Evolutionary conservation across 768 basidiomycete genomes (phyloP).

Genomic region (Mycena metata): DNA sequence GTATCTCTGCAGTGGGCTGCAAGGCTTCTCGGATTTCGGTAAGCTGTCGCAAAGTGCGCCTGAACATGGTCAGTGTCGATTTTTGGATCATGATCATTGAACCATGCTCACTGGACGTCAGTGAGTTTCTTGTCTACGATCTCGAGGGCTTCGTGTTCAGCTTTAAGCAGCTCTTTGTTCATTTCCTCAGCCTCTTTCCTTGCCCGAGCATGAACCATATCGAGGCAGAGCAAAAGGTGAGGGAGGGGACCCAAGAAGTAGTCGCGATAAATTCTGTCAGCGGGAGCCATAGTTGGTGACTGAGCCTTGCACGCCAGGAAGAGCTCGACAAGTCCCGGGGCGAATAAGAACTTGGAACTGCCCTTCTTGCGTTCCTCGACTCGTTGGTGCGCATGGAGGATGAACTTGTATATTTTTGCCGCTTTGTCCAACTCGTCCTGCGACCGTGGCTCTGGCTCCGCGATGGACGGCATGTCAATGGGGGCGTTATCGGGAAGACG

Average conservation of each 20-base stretch:
- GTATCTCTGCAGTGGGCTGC: conserved; percentile 44
- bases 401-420: conserved; percentile 38
- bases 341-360: conserved; percentile 18
- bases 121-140: conserved; percentile 45
- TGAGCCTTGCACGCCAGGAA: conserved; percentile 32
- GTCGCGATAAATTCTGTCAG: conserved; percentile 51
- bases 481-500: conserved; percentile 22
- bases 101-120: conserved; percentile 46
- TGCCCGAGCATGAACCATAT: conserved; percentile 45
- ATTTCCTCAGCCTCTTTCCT: conserved; percentile 45
- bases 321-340: conserved; percentile 43
- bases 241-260: conserved; percentile 59
- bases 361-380: conserved; percentile 25
- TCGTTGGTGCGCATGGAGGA: conserved; percentile 23
- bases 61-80: conserved; percentile 26
- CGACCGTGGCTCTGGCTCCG: conserved; percentile 39
- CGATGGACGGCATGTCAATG: conserved; percentile 29
- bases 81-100: conserved; percentile 1
- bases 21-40: conserved; percentile 43
- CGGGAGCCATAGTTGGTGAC: conserved; percentile 41
- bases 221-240: conserved; percentile 57
- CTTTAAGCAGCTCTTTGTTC: conserved; percentile 45
- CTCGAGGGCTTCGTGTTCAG: conserved; percentile 52
- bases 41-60: conserved; percentile 43
- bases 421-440: conserved; percentile 46